A percentile compares a stretch with the other conserved stretches of the same genome.
phyloP scores from a whole-genome alignment of 1,284 basidiomycete genomes.

The Vanrija pseudolonga region DNA sequence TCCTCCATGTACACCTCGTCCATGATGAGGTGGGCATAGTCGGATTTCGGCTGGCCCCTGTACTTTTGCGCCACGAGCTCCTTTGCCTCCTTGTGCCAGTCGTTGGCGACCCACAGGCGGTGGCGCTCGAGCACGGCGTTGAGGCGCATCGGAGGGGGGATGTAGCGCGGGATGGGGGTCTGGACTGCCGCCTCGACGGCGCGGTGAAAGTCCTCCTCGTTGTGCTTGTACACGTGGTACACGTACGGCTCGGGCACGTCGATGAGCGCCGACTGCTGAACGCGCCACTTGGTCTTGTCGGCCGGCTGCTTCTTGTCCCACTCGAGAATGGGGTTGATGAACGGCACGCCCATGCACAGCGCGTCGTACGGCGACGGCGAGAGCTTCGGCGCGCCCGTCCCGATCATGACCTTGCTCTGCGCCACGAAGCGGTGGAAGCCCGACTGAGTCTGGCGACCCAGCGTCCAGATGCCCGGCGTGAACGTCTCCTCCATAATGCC shows the following conservation, averaged over 20 bases:
- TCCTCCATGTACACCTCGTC: too few relatives aligned
- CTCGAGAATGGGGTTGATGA: conserved; percentile 47
- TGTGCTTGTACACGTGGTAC: conserved; percentile 41
- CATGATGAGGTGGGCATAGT: too few relatives aligned
- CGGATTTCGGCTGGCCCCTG: neutral
- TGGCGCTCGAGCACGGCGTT: conserved; percentile 16
- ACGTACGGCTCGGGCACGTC: conserved; percentile 46
- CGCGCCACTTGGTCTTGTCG: conserved; percentile 40
- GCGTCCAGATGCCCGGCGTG: conserved; percentile 3
- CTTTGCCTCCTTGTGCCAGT: neutral
- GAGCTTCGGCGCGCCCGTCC: conserved; percentile 8
- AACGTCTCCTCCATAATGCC: neutral
- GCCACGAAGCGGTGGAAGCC: conserved; percentile 10
- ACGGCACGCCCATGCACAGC: conserved; percentile 51
- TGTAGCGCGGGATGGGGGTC: too few relatives aligned
- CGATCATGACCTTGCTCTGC: conserved; percentile 11
- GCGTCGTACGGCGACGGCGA: conserved; percentile 45
- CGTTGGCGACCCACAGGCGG: neutral
- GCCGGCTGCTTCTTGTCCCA: conserved; percentile 40
- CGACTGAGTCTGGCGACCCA: conserved; percentile 4
- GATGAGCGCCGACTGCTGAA: conserved; percentile 45
- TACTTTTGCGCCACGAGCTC: neutral
- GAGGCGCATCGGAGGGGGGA: conserved; percentile 21
- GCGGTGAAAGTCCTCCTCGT: conserved; percentile 3
- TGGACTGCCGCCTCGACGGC: too few relatives aligned